Base-by-base conservation (phyloP, 1,284 basidiomycete species). In the Leccinum subrobustum region DNA sequence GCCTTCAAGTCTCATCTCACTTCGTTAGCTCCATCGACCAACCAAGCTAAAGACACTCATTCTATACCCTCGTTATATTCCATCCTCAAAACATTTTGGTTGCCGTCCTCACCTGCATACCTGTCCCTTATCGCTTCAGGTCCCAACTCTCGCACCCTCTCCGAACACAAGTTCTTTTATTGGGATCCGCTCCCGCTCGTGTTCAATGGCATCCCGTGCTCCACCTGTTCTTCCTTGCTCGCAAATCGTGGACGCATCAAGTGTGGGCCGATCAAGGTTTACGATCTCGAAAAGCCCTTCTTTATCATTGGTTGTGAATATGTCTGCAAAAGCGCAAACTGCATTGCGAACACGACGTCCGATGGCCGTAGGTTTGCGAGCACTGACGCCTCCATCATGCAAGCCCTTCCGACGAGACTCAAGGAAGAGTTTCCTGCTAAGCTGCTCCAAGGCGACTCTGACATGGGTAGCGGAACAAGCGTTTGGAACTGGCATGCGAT, bases 291-390 rank as follows among this genome's bases (percentile, higher is more conserved):
- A 61, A 83, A 83, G 63, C 87, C 89, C 2, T 91, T 91, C 75
- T 91, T 87, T 69, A 81, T 91, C 68, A 89, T 91, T 48, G 89
- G 87, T n/a, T 89, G 88, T 68, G 86, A 89, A 69, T 91, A 91
- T 63, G 77, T 80, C 3, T 91, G 89, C 70, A 80, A 77, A 58
- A 83, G 80, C 29, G 57, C 72, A 1, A 52, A 73, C 31, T 88
- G 83, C 70, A 63, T 75, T 33, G 69, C 75, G 18, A 68, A 71
- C 25, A 73, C 73, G 25, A 71, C 73, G 6, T 59, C 79, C 1
- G 84, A 85, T 37, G 85, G 84, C 0, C 81, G 87, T 44, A 83
- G 78, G 63, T 89, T 85, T 65, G 83, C 86, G 1, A 87, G 85
- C 69, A 89, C 86, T 1, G 89, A 91, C 66, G 77, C 81, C 2